Percentiles rank a stretch among this genome's conserved stretches.
Evolutionary conservation across 1,139 yeast species (phyloP).

Genomic region (Debaryomyces singareniensis): DNA sequence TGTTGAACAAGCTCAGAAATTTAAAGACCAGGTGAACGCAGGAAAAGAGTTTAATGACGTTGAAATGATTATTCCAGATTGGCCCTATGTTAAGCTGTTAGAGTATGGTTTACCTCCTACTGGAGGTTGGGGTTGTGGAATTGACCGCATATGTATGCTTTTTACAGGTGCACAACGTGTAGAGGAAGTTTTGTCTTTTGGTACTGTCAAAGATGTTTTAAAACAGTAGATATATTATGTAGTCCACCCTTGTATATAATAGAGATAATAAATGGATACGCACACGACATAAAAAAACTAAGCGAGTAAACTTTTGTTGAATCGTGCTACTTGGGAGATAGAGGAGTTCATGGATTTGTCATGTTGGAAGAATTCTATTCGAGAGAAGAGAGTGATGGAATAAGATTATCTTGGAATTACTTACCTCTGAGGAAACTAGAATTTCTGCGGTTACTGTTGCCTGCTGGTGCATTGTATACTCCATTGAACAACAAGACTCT

Average conservation of each 20-base stretch:
- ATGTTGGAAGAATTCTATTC: constrained; percentile 63
- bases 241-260: too few relatives aligned
- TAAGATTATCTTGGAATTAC: constrained; percentile 85
- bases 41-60: constrained; percentile 46
- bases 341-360: too few relatives aligned
- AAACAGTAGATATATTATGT: constrained; percentile 8
- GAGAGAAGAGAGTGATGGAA: constrained; percentile 83
- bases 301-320: too few relatives aligned
- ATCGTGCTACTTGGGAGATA: too few relatives aligned
- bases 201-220: constrained; percentile 64
- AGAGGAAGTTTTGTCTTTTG: constrained; percentile 78
- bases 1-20: constrained; percentile 54
- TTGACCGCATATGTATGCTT: constrained; percentile 83
- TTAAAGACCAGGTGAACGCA: constrained; percentile 46
- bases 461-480: constrained; percentile 59
- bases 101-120: constrained; percentile 96
- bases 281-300: too few relatives aligned
- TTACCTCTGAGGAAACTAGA: constrained; percentile 60
- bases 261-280: too few relatives aligned
- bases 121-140: constrained; percentile 97
- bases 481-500: constrained; percentile 53
- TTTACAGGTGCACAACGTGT: constrained; percentile 60
- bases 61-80: constrained; percentile 69
- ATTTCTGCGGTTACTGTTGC: constrained; percentile 52
- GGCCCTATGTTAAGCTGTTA: constrained; percentile 64